Evolutionary conservation across 164 flowering plant genomes (phyloP).

Genomic region (Santalum album): DNA sequence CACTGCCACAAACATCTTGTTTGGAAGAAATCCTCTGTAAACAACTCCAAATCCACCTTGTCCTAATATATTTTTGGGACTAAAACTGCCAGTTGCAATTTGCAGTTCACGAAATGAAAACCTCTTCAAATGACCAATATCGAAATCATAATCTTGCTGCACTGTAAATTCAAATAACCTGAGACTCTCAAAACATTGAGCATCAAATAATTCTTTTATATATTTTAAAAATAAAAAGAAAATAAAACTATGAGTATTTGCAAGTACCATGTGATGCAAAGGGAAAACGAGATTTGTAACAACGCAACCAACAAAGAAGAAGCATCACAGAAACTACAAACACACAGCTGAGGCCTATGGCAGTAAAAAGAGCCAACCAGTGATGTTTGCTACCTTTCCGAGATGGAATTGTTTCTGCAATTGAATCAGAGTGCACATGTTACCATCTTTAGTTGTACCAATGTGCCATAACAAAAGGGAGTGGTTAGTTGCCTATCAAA

Average conservation of each 20-base stretch:
- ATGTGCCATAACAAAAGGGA: slow-evolving; percentile 6
- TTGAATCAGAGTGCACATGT: slow-evolving; percentile 8
- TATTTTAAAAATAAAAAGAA: background rate
- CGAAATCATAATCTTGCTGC: slow-evolving; percentile 78
- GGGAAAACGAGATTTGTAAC: slow-evolving; percentile 50
- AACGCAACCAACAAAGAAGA: slow-evolving; percentile 55
- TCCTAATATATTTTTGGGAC: slow-evolving; percentile 70
- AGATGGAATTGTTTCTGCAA: slow-evolving; percentile 40
- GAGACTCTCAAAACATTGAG: slow-evolving; percentile 3
- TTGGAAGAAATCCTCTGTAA: slow-evolving; percentile 74
- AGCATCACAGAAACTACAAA: slow-evolving; percentile 45
- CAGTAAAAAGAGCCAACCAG: slow-evolving; percentile 41
- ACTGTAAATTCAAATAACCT: slow-evolving; percentile 37
- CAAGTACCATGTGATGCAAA: slow-evolving; percentile 54
- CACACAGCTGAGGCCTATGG: slow-evolving; percentile 48
- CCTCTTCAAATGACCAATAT: slow-evolving; percentile 68
- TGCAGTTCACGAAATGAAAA: slow-evolving; percentile 80
- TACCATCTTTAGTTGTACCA: slow-evolving; percentile 3
- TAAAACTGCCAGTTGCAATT: slow-evolving; percentile 71
- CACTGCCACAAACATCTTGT: slow-evolving; percentile 71
- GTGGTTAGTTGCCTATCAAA: slow-evolving; percentile 17
- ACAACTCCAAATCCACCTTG: slow-evolving; percentile 96
- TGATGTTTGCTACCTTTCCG: slow-evolving; percentile 28
- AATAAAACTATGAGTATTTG: background rate
- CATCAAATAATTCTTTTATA: background rate